Evolutionary conservation across 257 asterid species (phyloP).

Genomic region (Rubia yunnanensis): DNA sequence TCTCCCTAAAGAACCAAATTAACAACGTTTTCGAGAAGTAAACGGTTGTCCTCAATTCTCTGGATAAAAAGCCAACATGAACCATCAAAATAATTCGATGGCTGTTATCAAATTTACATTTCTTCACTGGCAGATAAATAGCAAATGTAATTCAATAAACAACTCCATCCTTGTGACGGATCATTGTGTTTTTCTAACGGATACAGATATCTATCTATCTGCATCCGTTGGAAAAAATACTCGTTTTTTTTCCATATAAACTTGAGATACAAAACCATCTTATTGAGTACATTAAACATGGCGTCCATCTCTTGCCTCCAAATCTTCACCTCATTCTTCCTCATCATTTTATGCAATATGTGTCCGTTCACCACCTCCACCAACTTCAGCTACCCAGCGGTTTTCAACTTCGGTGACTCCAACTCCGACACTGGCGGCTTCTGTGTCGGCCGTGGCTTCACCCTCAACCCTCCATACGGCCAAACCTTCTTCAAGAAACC

Average conservation of each 20-base stretch:
- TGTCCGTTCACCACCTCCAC: constrained; percentile 23
- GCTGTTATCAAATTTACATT: background rate
- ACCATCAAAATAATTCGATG: background rate
- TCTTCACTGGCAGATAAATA: background rate
- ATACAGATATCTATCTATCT: too few species aligned
- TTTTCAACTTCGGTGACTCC: constrained; percentile 94
- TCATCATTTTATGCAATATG: constrained; percentile 21
- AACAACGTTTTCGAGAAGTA: background rate
- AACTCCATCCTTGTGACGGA: too few species aligned
- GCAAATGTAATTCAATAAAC: background rate
- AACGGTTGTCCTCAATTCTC: background rate
- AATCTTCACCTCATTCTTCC: constrained; percentile 16
- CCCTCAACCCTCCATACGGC: constrained; percentile 70
- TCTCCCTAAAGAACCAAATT: too few species aligned
- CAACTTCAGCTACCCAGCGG: constrained; percentile 73
- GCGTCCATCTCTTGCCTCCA: constrained; percentile 17
- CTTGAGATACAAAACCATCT: too few species aligned
- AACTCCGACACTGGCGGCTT: constrained; percentile 86
- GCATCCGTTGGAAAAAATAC: too few species aligned
- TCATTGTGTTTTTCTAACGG: too few species aligned
- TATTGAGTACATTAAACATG: too few species aligned
- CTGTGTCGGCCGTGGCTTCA: constrained; percentile 53
- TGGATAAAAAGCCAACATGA: background rate
- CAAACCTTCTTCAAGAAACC: constrained; percentile 73
- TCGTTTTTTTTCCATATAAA: too few species aligned